phyloP scores from a whole-genome alignment of 2,329 filamentous ascomycete genomes.

The Fusarium xyrophilum region DNA sequence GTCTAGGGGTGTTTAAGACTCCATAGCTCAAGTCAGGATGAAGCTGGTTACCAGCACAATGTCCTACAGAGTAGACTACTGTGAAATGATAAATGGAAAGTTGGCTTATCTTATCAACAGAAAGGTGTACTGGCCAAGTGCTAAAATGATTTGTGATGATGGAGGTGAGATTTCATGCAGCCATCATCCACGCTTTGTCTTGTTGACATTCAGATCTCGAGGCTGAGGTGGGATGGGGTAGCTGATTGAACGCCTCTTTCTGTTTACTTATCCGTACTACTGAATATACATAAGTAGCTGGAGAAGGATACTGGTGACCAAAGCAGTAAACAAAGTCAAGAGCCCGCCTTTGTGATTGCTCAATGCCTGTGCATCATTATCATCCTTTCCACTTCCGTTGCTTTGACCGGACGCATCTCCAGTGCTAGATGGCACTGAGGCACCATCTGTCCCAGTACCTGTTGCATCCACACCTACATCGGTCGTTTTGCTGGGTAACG shows the following conservation, averaged over 20 bases:
- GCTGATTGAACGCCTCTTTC: neutral
- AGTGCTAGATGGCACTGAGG: neutral
- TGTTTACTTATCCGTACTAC: too few relatives aligned
- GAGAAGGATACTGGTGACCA: neutral
- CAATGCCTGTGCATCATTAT: neutral
- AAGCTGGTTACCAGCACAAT: neutral
- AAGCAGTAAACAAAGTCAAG: neutral
- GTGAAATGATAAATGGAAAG: neutral
- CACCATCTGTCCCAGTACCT: slow-evolving; percentile 42
- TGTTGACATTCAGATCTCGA: too few relatives aligned
- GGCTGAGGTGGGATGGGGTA: neutral
- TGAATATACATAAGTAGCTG: neutral
- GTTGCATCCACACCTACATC: neutral
- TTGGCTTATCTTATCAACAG: neutral
- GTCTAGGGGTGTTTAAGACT: neutral
- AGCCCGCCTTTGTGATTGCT: neutral
- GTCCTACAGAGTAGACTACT: neutral
- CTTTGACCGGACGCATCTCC: slow-evolving; percentile 65
- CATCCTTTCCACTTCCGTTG: neutral
- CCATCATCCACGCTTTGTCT: neutral
- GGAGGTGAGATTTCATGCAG: neutral
- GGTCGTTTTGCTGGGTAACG: slow-evolving; percentile 2
- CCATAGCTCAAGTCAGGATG: neutral
- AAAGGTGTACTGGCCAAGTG: neutral
- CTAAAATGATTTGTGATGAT: neutral